Percentiles rank a stretch among this genome's conserved stretches.
Evolutionary conservation across 202 grass and related monocot species (phyloP).

Genomic region (Musa balbisiana): DNA sequence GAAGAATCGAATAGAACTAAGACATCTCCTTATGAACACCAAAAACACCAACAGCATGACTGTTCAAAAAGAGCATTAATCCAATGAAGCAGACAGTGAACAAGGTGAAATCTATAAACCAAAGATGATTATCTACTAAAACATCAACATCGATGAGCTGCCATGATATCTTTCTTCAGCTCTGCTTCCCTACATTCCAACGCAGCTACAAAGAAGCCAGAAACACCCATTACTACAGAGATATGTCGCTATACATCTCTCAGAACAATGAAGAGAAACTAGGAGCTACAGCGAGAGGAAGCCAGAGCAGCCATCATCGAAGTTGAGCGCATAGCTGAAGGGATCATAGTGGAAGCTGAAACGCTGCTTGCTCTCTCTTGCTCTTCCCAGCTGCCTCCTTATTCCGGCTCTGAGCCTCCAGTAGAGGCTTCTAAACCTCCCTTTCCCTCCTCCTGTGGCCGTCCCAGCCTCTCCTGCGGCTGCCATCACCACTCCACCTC

Average conservation of each 20-base stretch:
- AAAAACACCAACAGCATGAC: too few relatives aligned
- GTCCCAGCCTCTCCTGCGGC: constrained; percentile 19
- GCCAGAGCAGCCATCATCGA: constrained; percentile 35
- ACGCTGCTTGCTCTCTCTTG: constrained; percentile 24
- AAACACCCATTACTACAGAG: not conserved
- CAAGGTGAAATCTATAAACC: too few relatives aligned
- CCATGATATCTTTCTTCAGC: too few relatives aligned
- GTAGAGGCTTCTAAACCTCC: constrained; percentile 31
- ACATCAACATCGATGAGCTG: too few relatives aligned
- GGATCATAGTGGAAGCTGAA: constrained; percentile 39
- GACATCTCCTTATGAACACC: too few relatives aligned
- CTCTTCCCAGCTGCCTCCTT: constrained; percentile 21
- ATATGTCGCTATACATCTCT: not conserved
- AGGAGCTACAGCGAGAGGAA: constrained; percentile 5
- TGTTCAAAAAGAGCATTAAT: too few relatives aligned
- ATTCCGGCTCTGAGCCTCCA: constrained; percentile 34
- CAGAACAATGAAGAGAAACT: not conserved
- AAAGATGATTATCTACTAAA: too few relatives aligned
- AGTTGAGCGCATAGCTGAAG: constrained; percentile 44
- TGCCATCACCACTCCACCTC: constrained; percentile 7
- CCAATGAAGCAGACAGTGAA: too few relatives aligned
- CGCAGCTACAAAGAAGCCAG: too few relatives aligned
- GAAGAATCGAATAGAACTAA: too few relatives aligned
- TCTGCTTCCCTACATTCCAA: too few relatives aligned
- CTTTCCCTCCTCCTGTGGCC: constrained; percentile 20